phyloP scores from a whole-genome alignment of 1,284 basidiomycete genomes.

The Quambalaria eucalypti region DNA sequence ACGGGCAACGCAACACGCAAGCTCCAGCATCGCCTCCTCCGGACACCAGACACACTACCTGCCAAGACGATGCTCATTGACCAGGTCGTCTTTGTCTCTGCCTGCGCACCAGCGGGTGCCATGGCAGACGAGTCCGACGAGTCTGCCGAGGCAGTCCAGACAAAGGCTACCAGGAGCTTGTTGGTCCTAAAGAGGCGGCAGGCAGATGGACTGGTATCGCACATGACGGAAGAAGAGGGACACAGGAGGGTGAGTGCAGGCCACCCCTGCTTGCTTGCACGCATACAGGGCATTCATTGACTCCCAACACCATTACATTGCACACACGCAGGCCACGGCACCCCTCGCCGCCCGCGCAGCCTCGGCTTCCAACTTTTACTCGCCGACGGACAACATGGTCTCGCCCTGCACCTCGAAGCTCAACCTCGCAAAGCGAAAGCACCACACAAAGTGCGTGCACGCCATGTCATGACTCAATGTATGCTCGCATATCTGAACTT shows the following conservation, averaged over 20 bases:
- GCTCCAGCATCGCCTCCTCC: conserved; percentile 32
- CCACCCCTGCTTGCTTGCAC: neutral
- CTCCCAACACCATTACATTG: neutral
- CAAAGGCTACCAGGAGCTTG: conserved; percentile 22
- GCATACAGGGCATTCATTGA: neutral
- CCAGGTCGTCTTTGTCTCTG: conserved; percentile 25
- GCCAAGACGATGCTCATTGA: conserved; percentile 38
- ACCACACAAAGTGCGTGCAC: conserved; percentile 33
- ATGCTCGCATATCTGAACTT: neutral
- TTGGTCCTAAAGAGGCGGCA: conserved; percentile 40
- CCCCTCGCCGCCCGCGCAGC: conserved; percentile 40
- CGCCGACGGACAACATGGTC: conserved; percentile 42
- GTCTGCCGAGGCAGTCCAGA: neutral
- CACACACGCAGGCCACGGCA: conserved; percentile 22
- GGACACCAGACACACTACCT: conserved; percentile 38
- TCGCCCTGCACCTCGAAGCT: conserved; percentile 45
- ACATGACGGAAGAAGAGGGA: conserved; percentile 40
- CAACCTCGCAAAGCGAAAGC: conserved; percentile 42
- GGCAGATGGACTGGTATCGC: conserved; percentile 32
- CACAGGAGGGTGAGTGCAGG: conserved; percentile 26
- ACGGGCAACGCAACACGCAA: conserved; percentile 1
- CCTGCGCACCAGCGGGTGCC: neutral
- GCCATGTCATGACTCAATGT: neutral
- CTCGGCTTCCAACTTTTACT: conserved; percentile 36
- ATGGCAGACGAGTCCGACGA: too few relatives aligned